A percentile compares a stretch with the other conserved stretches of the same genome.
Evolutionary conservation across 768 basidiomycete species (phyloP).

Genomic region (Filobasidium floriforme): DNA sequence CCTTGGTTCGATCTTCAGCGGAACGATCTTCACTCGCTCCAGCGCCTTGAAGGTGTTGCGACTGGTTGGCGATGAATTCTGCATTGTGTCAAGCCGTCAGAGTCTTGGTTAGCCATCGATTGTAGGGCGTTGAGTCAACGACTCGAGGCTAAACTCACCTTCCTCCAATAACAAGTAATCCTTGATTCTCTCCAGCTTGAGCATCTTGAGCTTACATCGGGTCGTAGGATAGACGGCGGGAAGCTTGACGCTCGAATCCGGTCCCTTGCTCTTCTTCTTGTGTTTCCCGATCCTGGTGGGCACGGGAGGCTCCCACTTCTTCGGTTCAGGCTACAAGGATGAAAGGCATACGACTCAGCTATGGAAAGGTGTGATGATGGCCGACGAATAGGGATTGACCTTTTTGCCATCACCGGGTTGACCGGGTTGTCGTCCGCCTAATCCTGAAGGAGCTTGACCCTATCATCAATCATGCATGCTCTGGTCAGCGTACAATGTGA

Average conservation of each 20-base stretch:
- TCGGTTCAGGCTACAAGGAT: constrained; percentile 51
- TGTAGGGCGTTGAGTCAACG: constrained; percentile 33
- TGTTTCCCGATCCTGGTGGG: constrained; percentile 96
- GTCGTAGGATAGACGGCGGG: constrained; percentile 90
- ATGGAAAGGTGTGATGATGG: not conserved
- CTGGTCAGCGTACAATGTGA: not conserved
- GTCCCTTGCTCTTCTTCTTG: constrained; percentile 82
- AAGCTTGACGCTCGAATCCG: constrained; percentile 79
- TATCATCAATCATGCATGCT: constrained; percentile 1
- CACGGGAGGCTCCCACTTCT: constrained; percentile 98
- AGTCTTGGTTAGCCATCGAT: not conserved
- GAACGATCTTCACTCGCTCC: constrained; percentile 80
- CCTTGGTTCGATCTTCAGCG: constrained; percentile 84
- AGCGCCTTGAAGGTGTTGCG: constrained; percentile 24
- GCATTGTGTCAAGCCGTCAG: not conserved
- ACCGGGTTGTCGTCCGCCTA: constrained; percentile 30
- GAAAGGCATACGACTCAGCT: not conserved
- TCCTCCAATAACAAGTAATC: constrained; percentile 86
- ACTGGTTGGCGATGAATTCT: constrained; percentile 45
- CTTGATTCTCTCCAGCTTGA: constrained; percentile 97
- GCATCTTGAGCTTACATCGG: constrained; percentile 84
- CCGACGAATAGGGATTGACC: constrained; percentile 21
- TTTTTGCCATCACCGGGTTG: constrained; percentile 32
- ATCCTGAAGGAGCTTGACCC: constrained; percentile 44
- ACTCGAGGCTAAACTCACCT: constrained; percentile 49